A percentile compares a stretch with the other conserved stretches of the same genome.
Conservation (phyloP, 371 early-diverging fungal genomes). For the Capniomyces stellatus region DNA sequence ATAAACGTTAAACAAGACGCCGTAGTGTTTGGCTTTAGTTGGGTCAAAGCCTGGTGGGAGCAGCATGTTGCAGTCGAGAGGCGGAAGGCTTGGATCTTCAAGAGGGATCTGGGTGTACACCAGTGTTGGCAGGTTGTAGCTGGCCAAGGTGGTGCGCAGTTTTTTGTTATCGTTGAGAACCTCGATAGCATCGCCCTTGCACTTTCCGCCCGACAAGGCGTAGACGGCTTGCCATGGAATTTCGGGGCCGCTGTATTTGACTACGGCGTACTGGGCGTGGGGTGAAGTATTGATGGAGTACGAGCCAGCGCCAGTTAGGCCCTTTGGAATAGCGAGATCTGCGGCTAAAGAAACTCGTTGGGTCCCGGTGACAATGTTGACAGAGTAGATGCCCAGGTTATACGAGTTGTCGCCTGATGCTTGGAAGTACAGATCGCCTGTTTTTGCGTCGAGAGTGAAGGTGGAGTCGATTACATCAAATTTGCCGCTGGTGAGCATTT, state of each 20-base stretch:
- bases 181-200: slow-evolving; percentile 11
- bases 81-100: slow-evolving; percentile 31
- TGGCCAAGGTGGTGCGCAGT: slow-evolving; percentile 24
- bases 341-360: not conserved
- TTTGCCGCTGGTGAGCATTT: slow-evolving; percentile 60
- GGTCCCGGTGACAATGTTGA: not conserved
- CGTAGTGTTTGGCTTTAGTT: slow-evolving; percentile 40
- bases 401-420: slow-evolving; percentile 47
- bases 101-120: slow-evolving; percentile 34
- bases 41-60: slow-evolving; percentile 70
- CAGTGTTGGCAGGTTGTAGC: slow-evolving; percentile 36
- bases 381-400: not conserved
- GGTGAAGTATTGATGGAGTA: slow-evolving; percentile 19
- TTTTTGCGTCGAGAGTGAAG: slow-evolving; percentile 34
- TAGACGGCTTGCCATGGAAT: slow-evolving; percentile 62
- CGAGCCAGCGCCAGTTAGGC: slow-evolving; percentile 28
- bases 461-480: slow-evolving; percentile 63
- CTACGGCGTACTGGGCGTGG: not conserved
- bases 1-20: slow-evolving; percentile 78
- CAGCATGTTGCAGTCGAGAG: slow-evolving; percentile 62
- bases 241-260: slow-evolving; percentile 46
- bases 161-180: slow-evolving; percentile 36
- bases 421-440: slow-evolving; percentile 39
- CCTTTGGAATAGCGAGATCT: not conserved
- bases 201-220: slow-evolving; percentile 29